Evolutionary conservation across 257 asterid species (phyloP), one percentile per base, ranked within the genome.

Genomic region (Primulina eburnea): DNA sequence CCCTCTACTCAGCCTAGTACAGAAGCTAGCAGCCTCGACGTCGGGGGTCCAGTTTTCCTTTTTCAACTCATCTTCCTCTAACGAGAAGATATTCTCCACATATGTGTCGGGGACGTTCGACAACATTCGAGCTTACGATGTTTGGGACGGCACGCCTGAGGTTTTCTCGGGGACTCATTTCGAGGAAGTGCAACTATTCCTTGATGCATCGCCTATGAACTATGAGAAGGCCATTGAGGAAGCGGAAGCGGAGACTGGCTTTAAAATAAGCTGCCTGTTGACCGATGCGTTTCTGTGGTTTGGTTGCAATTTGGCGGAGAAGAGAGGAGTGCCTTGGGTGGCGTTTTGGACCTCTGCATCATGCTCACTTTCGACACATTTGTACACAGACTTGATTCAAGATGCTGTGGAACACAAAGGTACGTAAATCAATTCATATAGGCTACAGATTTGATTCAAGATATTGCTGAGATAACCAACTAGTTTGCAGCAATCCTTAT

Each of bases 201-300:
- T 91, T 0, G 66, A 71, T 11, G 89, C 86, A 6, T 75, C 87
- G 1, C 93, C 93, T 1, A 79, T 18, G 0, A 89, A 87, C 76
- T 91, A 82, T 26, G 80, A 82, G 73, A 72, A 61, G 68, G 85
- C 34, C 0, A 65, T 89, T 14, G 71, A 43, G 29, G 88, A 74
- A 43, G 92, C 84, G 5, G 95, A 79, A 52, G 43, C 4, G 33
- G 83, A 83, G 65, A 71, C 47, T 0, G 97, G 96, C 30, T 18
- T 72, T 75, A 65, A 70, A 26, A 58, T 89, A 1, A 63, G 77
- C 26, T 87, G 95, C 75, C 71, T 91, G 0, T 47, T 91, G 20
- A 76, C 79, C 6, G 97, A 91, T 71, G 91, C 92, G 0, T 91
- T 91, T 40, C 35, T 87, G 68, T 85, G 90, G 85, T 88, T 90